Evolutionary conservation across 2,329 filamentous ascomycete species (phyloP), one percentile per base, ranked within the genome.

Genomic region (Emergomyces africanus): DNA sequence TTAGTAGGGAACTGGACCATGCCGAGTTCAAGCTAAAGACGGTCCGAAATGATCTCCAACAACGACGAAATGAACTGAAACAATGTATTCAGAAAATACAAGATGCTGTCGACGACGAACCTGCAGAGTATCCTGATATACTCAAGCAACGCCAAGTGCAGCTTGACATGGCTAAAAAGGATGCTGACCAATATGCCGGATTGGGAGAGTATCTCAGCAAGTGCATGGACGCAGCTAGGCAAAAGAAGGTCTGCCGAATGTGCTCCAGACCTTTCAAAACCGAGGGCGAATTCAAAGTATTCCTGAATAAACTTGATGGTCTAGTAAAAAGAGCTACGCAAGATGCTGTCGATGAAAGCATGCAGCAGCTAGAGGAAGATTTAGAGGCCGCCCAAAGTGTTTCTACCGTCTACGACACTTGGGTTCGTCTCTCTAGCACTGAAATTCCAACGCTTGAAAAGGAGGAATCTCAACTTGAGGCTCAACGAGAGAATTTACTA

Each of bases 1-100:
- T 83, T 2, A 83, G 81, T 63, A 82, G 88, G 64, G 87, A 91
- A 66, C 79, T 92, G 35, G 86, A 89, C 66, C 86, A 91, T 64
- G 75, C 90, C 12, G 87, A 90, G 62, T 90, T 84, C 71, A 85
- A 83, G 66, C 75, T 95, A 39, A 85, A 83, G 51, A 85, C 79
- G 53, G 75, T 80, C 28, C 83, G 83, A 50, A 83, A 84, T n/a
- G 82, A 82, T 14, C 76, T 86, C 30, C 83, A 81, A 64, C 82
- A 83, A 67, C 86, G 86, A 64, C 77, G 81, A 15, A 75, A 80
- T 35, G 87, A 90, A 60, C 77, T 83, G 48, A 75, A 82, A 42
- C 77, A 77, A 35, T 86, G 83, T 68, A 82, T 88, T 61, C 75
- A 80, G 42, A 79, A 82, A 28, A 81, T 90, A 54, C 79, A 81